Percentiles rank a stretch among this genome's conserved stretches.
Conservation (phyloP, 2,329 filamentous ascomycete species). For the Chrysosporium keratinophilum region DNA sequence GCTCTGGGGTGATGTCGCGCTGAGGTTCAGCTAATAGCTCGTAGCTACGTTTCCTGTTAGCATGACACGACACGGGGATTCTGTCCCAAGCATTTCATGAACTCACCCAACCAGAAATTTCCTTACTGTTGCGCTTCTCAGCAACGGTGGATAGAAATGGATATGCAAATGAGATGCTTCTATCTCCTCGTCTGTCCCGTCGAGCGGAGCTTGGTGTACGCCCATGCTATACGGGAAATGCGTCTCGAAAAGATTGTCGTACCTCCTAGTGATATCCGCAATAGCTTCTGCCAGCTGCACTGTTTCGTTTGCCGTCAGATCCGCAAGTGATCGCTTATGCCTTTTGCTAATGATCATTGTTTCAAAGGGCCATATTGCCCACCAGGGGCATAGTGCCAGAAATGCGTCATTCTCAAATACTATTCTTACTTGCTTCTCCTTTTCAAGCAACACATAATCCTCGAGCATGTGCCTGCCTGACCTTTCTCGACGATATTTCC, state of each 20-base stretch:
- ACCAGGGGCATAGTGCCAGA: constrained; percentile 87
- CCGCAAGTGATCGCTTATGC: constrained; percentile 75
- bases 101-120: constrained; percentile 81
- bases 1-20: constrained; percentile 93
- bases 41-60: constrained; percentile 43
- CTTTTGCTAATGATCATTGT: constrained; percentile 77
- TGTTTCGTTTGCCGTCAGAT: constrained; percentile 63
- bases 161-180: constrained; percentile 87
- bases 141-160: constrained; percentile 91
- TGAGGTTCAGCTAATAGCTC: constrained; percentile 97
- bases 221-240: constrained; percentile 96
- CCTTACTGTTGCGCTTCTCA: constrained; percentile 83
- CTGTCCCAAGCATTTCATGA: neutral
- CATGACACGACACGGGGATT: neutral
- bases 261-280: constrained; percentile 77
- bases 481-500: constrained; percentile 65
- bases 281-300: constrained; percentile 69
- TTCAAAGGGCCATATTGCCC: constrained; percentile 96
- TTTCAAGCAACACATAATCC: constrained; percentile 78
- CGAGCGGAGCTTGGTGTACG: constrained; percentile 85
- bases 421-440: constrained; percentile 69
- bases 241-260: constrained; percentile 95
- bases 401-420: constrained; percentile 83
- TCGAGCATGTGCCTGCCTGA: constrained; percentile 64
- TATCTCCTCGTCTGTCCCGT: constrained; percentile 69